Evolutionary conservation across 345 rosid species (phyloP), one percentile per base, ranked within the genome.

Genomic region (Schrenkiella parvula): DNA sequence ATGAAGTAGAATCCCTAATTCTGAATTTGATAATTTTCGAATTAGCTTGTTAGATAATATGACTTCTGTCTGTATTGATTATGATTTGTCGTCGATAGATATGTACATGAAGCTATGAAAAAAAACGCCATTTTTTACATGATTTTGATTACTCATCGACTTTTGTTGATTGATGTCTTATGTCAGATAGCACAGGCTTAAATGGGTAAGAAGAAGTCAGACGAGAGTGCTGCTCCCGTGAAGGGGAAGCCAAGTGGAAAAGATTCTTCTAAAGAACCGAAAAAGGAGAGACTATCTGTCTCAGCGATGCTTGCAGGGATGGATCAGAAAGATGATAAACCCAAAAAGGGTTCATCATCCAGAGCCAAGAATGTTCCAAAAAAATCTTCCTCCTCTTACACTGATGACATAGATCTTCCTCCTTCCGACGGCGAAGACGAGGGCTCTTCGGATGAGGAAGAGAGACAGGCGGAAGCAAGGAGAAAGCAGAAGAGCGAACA

Each of bases 371-470:
- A 81, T 6, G 81, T 76, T 66, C 69, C 84, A 4, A 87, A 25
- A 23, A 35, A 88, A 50, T 62, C 59, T 56, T 50, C 87, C 0
- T 81, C 98, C 31, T 81, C 98, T 26, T 95, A 95, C 67, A 88
- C 80, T 3, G 99, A 91, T 66, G 97, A 82, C 4, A 71, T 88
- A 26, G 99, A 91, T 80, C 95, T 95, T 60, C 98, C 96, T 71
- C 89, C 97, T 9, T 84, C 97, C 76, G 98, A 87, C 2, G 97
- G 87, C 0, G 97, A 89, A 68, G 97, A 87, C 0, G 90, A 81
- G 0, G 84, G 43, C 29, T 80, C 32, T 6, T 77, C 89, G 4
- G 90, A 74, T 14, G 92, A 83, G 72, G 88, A 81, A 57, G 66
- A 79, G 58, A 69, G 77, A n/a, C 79, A 73, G 69, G 52, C 38